phyloP scores from a whole-genome alignment of 139 green algal species.

The Coelastrella sp. region DNA sequence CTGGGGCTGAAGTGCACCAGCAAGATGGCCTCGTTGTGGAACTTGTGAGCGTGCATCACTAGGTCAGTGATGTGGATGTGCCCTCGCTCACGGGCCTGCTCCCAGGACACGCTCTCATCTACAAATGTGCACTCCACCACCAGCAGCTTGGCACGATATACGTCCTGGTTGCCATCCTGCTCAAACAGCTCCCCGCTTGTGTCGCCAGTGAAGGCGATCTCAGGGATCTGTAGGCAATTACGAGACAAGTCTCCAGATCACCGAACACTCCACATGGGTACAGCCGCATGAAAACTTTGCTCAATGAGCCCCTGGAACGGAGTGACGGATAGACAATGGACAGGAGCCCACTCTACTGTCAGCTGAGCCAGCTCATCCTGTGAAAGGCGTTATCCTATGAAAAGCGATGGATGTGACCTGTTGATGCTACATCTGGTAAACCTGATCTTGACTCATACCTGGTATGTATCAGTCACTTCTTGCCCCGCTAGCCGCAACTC shows the following conservation, averaged over 20 bases:
- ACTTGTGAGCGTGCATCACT: constrained; percentile 72
- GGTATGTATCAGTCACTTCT: constrained; percentile 67
- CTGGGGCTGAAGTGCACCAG: constrained; percentile 77
- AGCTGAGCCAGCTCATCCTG: no score
- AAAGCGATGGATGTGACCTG: no score
- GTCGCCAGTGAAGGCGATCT: constrained; percentile 92
- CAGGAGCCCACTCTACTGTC: no score
- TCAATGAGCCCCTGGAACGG: no score
- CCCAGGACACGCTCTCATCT: constrained; percentile 41
- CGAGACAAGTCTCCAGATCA: no score
- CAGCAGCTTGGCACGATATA: constrained; percentile 74
- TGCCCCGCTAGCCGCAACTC: constrained; percentile 56
- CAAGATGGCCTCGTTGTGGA: constrained; percentile 88
- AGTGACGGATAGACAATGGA: no score
- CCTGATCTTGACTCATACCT: no score
- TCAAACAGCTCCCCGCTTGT: constrained; percentile 79
- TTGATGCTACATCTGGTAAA: no score
- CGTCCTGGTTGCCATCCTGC: constrained; percentile 48
- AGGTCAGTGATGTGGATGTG: constrained; percentile 87
- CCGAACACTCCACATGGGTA: no score
- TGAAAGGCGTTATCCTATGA: no score
- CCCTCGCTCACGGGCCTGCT: constrained; percentile 62
- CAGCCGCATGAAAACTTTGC: no score
- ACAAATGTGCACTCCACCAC: constrained; percentile 77
- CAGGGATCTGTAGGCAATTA: constrained; percentile 67